A percentile compares a stretch with the other conserved stretches of the same genome.
Evolutionary conservation across 805 yeast species (phyloP).

Genomic region (Teunomyces funiuensis): DNA sequence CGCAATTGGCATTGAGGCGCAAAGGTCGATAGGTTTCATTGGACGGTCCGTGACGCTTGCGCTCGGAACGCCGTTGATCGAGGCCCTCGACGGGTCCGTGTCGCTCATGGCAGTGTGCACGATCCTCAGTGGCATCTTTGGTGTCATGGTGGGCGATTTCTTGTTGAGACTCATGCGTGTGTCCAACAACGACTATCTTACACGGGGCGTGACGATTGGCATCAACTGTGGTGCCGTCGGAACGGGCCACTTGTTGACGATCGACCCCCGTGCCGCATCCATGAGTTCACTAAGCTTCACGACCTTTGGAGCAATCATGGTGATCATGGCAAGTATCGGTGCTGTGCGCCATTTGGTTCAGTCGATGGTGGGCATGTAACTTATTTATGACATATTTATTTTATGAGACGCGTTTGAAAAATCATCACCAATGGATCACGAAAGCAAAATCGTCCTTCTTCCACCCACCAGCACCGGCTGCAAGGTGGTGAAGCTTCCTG

Average conservation of each 20-base stretch:
- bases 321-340: conserved; percentile 61
- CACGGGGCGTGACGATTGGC: conserved; percentile 75
- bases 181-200: conserved; percentile 63
- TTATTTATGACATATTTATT: not conserved
- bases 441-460: conserved; percentile 4
- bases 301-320: conserved; percentile 71
- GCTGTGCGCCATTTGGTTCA: conserved; percentile 40
- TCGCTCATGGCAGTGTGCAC: conserved; percentile 79
- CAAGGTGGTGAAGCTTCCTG: conserved; percentile 6
- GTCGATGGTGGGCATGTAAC: conserved; percentile 44
- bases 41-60: conserved; percentile 81
- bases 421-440: not conserved
- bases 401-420: not conserved
- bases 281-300: conserved; percentile 72
- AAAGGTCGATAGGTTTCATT: conserved; percentile 68
- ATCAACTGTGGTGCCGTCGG: conserved; percentile 82
- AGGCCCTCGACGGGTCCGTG: conserved; percentile 65
- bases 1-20: conserved; percentile 60
- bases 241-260: conserved; percentile 67
- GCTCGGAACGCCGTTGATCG: conserved; percentile 70
- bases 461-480: conserved; percentile 1
- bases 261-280: conserved; percentile 79
- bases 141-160: conserved; percentile 63
- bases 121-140: conserved; percentile 71
- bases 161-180: conserved; percentile 53